Base-by-base conservation (phyloP, 2,329 filamentous ascomycete species). In the Biscogniauxia marginata region DNA sequence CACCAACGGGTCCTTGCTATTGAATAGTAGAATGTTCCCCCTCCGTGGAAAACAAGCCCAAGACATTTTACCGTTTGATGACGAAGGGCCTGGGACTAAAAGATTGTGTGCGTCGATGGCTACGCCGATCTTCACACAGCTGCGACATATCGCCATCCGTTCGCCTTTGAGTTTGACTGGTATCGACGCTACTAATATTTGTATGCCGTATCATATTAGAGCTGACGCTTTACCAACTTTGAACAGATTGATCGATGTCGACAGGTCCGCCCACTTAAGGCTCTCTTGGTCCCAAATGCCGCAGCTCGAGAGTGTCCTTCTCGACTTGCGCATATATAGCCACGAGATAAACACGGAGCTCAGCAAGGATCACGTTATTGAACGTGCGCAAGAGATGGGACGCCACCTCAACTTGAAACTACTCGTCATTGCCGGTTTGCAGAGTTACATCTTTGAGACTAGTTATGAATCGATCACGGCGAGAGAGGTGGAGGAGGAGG, bases 241-340 rank as follows among this genome's bases (percentile, higher is more conserved):
- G 6, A 46, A 63, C n/a, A 25, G 50, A 1, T 52, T 52, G 1
- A 48, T 69, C 1, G 62, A 67, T 24, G 46, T 65, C 1, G 63
- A 67, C 21, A 59, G 63, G 2, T 54, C 60, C 1, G 56, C 63
- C 16, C 62, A 61, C 16, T 23, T 69, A 7, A 67, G 60, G 61
- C 20, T 69, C 8, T 66, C 65, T 2, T 69, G 67, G 67, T 64
- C 59, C 6, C 53, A 54, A 50, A 67, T 69, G 65, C 58, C 62
- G 4, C 54, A 51, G 9, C 62, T 68, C 1, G 59, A 66, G 53
- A 69, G 58, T 46, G 61, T 69, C 5, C 58, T 62, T 7, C 55
- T 69, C 0, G 67, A 69, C 43, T 21, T 69, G n/a, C 65, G 65
- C 3, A 59, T 65, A 2, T 68, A 68, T 20, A 66, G 65, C 34